A percentile compares a stretch with the other conserved stretches of the same genome.
phyloP scores from a whole-genome alignment of 2,329 filamentous ascomycete species.

The Rhexocercosporidium sp. region DNA sequence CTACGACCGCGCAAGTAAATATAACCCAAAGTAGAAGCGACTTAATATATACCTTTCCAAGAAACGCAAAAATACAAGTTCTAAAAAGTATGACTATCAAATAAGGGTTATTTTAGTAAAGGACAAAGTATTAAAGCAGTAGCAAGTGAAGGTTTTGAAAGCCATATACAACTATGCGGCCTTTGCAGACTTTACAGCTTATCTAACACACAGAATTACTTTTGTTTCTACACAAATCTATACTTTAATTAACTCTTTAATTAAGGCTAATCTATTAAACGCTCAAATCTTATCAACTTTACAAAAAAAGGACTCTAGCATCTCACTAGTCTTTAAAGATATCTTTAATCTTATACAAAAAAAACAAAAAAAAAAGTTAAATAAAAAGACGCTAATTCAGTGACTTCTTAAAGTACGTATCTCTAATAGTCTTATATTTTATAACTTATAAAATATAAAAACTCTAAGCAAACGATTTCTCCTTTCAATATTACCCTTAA shows the following conservation, averaged over 20 bases:
- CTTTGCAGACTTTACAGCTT: neutral
- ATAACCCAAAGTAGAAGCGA: neutral
- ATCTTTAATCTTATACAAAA: too few species aligned
- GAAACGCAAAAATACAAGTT: neutral
- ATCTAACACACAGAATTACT: neutral
- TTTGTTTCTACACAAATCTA: too few species aligned
- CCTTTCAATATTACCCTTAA: too few species aligned
- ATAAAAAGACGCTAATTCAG: too few species aligned
- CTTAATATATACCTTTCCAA: neutral
- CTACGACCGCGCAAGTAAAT: neutral
- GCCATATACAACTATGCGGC: neutral
- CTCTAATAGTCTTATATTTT: too few species aligned
- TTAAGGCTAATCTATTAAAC: too few species aligned
- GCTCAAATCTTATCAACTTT: neutral
- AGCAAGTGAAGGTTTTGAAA: neutral
- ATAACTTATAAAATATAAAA: too few species aligned
- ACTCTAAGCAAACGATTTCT: too few species aligned
- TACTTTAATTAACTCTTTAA: neutral
- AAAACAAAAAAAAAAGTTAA: too few species aligned
- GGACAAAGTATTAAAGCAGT: neutral
- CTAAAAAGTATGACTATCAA: neutral
- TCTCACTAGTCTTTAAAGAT: too few species aligned
- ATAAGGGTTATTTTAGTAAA: neutral
- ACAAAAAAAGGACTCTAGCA: too few species aligned
- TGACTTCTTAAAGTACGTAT: too few species aligned